Evolutionary conservation across 148 eudicot species (phyloP), one percentile per base, ranked within the genome.

Genomic region (Spergularia bocconei): DNA sequence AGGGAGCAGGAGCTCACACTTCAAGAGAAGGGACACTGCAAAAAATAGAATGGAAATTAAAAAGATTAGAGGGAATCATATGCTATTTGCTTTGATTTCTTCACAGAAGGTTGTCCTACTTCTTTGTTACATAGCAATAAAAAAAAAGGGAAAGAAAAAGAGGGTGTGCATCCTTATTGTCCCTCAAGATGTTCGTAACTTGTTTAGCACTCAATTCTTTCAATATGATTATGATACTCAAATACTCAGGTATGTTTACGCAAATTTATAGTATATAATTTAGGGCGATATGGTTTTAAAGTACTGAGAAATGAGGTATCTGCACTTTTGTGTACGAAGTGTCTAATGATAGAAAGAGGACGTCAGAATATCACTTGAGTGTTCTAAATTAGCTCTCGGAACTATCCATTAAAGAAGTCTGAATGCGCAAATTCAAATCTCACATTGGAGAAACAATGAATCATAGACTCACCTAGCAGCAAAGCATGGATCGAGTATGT

Each of bases 21-120:
- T 70, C 16, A 70, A 70, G 71, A 72, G 20, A 78, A 39, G 44
- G 48, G 25, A 9, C 17, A 63, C 3, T 14, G 50, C 48, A 17
- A 54, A 25, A 78, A 64, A 51, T 25, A 29, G 1, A 63, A 57
- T 41, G 11, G 20, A 17, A 41, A 25, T 21, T 0, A 0, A 21
- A 11, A n/a, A 39, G 21, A 20, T 63, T 61, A 41, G 61, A 72
- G 36, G 67, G 81, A 78, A 78, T 78, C 72, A 78, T 78, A 72
- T 78, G 72, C 77, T 65, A 56, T 20, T 20, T 29, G 36, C 36
- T 29, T 39, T 54, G 69, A 15, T 58, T 76, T 59, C 29, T 63
- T 50, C 13, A 33, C 23, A 21, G 21, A 64, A 53, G 29, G 56
- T 21, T 67, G 58, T 68, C 47, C 60, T 60, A 72, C 61, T 41